Evolutionary conservation across 495 filamentous ascomycete genomes (phyloP).

Genomic region (Penicillium parvum): DNA sequence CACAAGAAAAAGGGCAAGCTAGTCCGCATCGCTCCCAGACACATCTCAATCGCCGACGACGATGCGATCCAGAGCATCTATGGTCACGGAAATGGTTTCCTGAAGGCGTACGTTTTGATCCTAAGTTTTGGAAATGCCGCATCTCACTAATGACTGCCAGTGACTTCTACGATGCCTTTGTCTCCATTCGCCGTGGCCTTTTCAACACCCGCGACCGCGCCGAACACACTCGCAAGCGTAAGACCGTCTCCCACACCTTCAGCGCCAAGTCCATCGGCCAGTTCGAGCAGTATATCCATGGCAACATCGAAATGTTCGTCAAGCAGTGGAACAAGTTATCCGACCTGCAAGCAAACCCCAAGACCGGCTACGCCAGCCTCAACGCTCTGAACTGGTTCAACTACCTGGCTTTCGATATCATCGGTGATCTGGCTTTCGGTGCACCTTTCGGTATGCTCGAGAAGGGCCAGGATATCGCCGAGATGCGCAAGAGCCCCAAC

Average conservation of each 20-base stretch:
- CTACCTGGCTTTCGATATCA: slow-evolving; percentile 89
- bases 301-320: slow-evolving; percentile 72
- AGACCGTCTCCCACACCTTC: slow-evolving; percentile 85
- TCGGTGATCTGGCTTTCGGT: slow-evolving; percentile 59
- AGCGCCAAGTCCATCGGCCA: slow-evolving; percentile 74
- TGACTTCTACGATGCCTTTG: slow-evolving; percentile 88
- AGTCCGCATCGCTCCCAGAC: slow-evolving; percentile 56
- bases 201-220: slow-evolving; percentile 85
- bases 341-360: slow-evolving; percentile 39
- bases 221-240: slow-evolving; percentile 86
- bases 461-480: slow-evolving; percentile 54
- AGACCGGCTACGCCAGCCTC: slow-evolving; percentile 53
- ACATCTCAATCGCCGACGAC: slow-evolving; percentile 57
- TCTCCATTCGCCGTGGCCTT: slow-evolving; percentile 77
- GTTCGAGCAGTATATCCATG: slow-evolving; percentile 86
- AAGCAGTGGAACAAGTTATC: slow-evolving; percentile 63
- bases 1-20: slow-evolving; percentile 68
- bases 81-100: slow-evolving; percentile 67
- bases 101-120: slow-evolving; percentile 55
- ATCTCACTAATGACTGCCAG: too few species aligned
- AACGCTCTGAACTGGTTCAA: slow-evolving; percentile 93
- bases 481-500: slow-evolving; percentile 50
- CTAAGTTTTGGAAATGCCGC: not conserved
- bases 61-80: slow-evolving; percentile 55
- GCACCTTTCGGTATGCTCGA: slow-evolving; percentile 53